phyloP scores from a whole-genome alignment of 306 rosid species.

The Cicer bijugum region DNA sequence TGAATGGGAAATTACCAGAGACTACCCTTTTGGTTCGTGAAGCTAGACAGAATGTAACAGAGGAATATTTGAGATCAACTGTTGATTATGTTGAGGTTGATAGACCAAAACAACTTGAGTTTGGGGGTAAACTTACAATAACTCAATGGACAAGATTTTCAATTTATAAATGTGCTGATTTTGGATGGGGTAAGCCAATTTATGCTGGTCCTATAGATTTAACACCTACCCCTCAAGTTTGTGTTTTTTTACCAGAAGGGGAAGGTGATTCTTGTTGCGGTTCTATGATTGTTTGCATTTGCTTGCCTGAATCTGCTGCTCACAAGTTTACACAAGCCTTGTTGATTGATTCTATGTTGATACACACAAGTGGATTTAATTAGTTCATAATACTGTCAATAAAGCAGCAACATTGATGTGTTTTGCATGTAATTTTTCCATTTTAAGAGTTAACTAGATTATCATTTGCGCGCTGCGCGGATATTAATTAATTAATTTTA shows the following conservation, averaged over 20 bases:
- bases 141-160: slow-evolving; percentile 96
- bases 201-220: slow-evolving; percentile 93
- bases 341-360: slow-evolving; percentile 39
- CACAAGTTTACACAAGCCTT: slow-evolving; percentile 58
- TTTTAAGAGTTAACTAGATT: too few species aligned
- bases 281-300: slow-evolving; percentile 77
- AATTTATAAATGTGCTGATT: slow-evolving; percentile 73
- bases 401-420: slow-evolving; percentile 1
- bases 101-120: slow-evolving; percentile 75
- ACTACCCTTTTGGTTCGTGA: slow-evolving; percentile 63
- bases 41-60: slow-evolving; percentile 65
- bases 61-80: slow-evolving; percentile 80
- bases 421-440: too few species aligned
- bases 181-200: slow-evolving; percentile 86
- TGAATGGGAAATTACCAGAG: slow-evolving; percentile 53
- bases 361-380: slow-evolving; percentile 6
- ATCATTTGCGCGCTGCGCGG: too few species aligned
- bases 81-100: slow-evolving; percentile 73
- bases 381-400: slow-evolving; percentile 29
- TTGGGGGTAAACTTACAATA: slow-evolving; percentile 83
- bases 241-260: slow-evolving; percentile 81
- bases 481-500: too few species aligned
- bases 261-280: slow-evolving; percentile 51
- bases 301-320: slow-evolving; percentile 77
- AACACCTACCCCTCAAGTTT: slow-evolving; percentile 93